Conservation (phyloP, 257 asterid genomes). For the Solanum rostratum region DNA sequence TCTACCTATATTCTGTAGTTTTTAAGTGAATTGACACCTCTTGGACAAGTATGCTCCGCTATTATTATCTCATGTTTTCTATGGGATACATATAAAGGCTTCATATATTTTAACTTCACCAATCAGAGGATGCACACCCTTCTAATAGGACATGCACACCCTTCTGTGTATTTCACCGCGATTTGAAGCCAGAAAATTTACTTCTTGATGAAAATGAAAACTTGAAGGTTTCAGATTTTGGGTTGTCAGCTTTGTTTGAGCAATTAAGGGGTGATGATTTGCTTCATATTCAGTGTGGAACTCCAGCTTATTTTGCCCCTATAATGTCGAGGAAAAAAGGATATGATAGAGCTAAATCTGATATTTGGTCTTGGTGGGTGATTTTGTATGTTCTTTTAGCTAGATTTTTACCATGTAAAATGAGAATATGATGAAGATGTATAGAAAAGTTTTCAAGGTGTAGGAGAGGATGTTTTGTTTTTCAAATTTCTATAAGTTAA, state of each 20-base stretch:
- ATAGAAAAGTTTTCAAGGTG: slow-evolving; percentile 57
- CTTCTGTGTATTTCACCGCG: slow-evolving; percentile 69
- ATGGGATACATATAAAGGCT: neutral
- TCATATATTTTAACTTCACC: neutral
- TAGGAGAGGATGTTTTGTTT: too few relatives aligned
- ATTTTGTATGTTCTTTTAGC: slow-evolving; percentile 58
- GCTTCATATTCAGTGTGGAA: slow-evolving; percentile 74
- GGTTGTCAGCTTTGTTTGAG: slow-evolving; percentile 70
- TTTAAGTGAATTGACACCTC: neutral
- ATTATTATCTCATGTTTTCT: neutral
- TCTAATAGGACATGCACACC: neutral
- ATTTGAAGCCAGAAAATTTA: slow-evolving; percentile 69
- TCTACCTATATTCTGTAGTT: neutral
- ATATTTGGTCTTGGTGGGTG: slow-evolving; percentile 90
- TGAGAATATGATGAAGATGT: slow-evolving; percentile 71
- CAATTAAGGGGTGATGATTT: slow-evolving; percentile 50
- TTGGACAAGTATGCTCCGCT: neutral
- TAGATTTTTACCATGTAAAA: slow-evolving; percentile 62
- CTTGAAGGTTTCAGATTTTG: slow-evolving; percentile 69
- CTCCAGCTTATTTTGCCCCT: slow-evolving; percentile 82
- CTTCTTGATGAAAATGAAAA: slow-evolving; percentile 60
- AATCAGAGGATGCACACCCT: neutral
- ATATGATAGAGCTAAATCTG: slow-evolving; percentile 66
- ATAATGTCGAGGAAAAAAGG: slow-evolving; percentile 62
- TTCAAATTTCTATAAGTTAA: too few relatives aligned